Percentiles rank a stretch among this genome's conserved stretches.
phyloP scores from a whole-genome alignment of 805 yeast genomes.

The Wickerhamiella sorbophila region DNA sequence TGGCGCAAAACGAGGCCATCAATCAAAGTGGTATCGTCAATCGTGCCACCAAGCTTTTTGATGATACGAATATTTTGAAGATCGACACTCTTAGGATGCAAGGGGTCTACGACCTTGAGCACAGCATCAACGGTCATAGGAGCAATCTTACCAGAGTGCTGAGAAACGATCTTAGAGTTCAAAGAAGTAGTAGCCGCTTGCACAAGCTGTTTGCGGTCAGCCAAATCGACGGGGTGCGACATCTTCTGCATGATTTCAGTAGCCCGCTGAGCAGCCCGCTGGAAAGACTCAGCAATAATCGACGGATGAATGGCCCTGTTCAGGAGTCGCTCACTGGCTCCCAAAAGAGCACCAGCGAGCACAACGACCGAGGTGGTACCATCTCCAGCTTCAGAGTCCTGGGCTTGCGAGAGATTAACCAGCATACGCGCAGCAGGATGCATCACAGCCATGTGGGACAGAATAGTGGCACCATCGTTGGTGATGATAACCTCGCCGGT shows the following conservation, averaged over 20 bases:
- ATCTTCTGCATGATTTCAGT: constrained; percentile 71
- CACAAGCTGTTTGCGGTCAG: constrained; percentile 67
- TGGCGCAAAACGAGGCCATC: constrained; percentile 86
- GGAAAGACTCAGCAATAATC: constrained; percentile 84
- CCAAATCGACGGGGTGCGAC: constrained; percentile 67
- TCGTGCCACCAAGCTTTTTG: constrained; percentile 94
- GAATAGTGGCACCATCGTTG: constrained; percentile 95
- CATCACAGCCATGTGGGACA: constrained; percentile 93
- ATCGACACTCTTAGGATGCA: constrained; percentile 58
- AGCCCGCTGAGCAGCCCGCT: constrained; percentile 71
- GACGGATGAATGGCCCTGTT: constrained; percentile 90
- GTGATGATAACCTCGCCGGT: constrained; percentile 87
- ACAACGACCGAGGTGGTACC: constrained; percentile 98
- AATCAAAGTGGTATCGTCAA: constrained; percentile 86
- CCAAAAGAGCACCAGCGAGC: constrained; percentile 81
- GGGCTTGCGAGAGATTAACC: constrained; percentile 96
- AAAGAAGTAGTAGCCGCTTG: constrained; percentile 92
- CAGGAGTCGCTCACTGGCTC: constrained; percentile 85
- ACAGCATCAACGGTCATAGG: constrained; percentile 94
- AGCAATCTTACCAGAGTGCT: constrained; percentile 69
- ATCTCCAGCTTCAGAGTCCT: constrained; percentile 98
- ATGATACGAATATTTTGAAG: constrained; percentile 75
- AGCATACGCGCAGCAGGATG: constrained; percentile 98
- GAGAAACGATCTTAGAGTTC: constrained; percentile 90
- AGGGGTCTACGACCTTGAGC: constrained; percentile 52